phyloP scores from a whole-genome alignment of 2,329 filamentous ascomycete species.

The Thielaviopsis punctulata region DNA sequence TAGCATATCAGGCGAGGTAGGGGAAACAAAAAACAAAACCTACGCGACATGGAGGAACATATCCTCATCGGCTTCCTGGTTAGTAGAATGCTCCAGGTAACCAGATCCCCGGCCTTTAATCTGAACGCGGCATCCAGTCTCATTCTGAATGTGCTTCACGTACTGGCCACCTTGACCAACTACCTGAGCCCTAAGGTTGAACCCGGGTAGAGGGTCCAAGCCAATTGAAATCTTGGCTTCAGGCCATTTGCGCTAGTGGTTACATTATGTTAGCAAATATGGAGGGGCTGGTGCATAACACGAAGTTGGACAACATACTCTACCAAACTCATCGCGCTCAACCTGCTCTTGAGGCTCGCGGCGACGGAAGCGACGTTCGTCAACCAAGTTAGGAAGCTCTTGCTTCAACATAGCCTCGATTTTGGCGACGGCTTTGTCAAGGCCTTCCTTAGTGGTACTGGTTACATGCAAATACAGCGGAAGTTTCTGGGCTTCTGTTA shows the following conservation, averaged over 20 bases:
- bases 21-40: conserved; percentile 20
- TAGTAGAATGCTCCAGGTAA: conserved; percentile 79
- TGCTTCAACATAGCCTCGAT: conserved; percentile 94
- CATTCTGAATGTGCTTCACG: conserved; percentile 94
- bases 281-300: background rate
- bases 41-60: conserved; percentile 97
- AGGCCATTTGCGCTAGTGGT: conserved; percentile 80
- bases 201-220: conserved; percentile 80
- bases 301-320: conserved; percentile 36
- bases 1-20: background rate
- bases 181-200: conserved; percentile 90
- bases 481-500: conserved; percentile 46
- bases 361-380: conserved; percentile 80
- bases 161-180: conserved; percentile 89
- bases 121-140: conserved; percentile 88
- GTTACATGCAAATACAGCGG: conserved; percentile 92
- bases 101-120: conserved; percentile 95
- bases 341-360: conserved; percentile 61
- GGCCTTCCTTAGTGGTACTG: conserved; percentile 77
- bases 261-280: conserved; percentile 12
- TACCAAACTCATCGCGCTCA: conserved; percentile 79
- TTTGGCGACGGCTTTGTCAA: conserved; percentile 71
- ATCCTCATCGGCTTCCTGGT: conserved; percentile 77
- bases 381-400: conserved; percentile 85
- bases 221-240: conserved; percentile 87